A percentile compares a stretch with the other conserved stretches of the same genome.
Evolutionary conservation across 768 basidiomycete species (phyloP).

Genomic region (Psilocybe tampanensis): DNA sequence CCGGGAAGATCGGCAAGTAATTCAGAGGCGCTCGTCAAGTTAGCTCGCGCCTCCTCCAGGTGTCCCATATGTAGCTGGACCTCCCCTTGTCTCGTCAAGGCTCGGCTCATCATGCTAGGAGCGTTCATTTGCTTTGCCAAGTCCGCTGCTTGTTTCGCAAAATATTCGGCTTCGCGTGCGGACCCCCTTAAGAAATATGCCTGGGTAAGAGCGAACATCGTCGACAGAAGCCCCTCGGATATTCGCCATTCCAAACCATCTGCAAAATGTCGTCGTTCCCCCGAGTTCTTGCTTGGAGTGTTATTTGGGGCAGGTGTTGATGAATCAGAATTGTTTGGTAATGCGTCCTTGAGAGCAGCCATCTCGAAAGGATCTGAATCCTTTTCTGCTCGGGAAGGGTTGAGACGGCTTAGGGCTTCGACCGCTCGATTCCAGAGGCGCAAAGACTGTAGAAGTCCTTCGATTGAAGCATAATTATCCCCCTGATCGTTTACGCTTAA

Average conservation of each 20-base stretch:
- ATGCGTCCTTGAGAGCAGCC: conserved; percentile 42
- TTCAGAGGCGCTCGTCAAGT: conserved; percentile 51
- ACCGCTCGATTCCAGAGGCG: conserved; percentile 82
- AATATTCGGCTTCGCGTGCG: conserved; percentile 83
- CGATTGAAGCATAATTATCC: conserved; percentile 57
- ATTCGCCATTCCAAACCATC: conserved; percentile 76
- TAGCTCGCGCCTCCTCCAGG: conserved; percentile 56
- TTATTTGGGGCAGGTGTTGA: conserved; percentile 12
- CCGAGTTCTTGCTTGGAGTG: conserved; percentile 26
- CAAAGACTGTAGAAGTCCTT: conserved; percentile 66
- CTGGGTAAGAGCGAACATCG: conserved; percentile 64
- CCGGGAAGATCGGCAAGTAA: conserved; percentile 49
- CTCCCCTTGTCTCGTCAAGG: conserved; percentile 68
- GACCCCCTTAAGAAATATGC: conserved; percentile 78
- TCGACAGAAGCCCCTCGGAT: conserved; percentile 67
- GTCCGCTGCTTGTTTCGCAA: conserved; percentile 74
- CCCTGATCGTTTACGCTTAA: too few relatives aligned
- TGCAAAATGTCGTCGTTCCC: conserved; percentile 37
- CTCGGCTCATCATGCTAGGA: conserved; percentile 64
- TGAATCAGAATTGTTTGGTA: conserved; percentile 29
- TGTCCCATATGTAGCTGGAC: conserved; percentile 66
- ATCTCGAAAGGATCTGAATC: conserved; percentile 64
- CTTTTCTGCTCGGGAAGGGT: conserved; percentile 37
- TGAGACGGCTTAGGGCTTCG: conserved; percentile 65
- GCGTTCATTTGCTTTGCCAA: conserved; percentile 72